A percentile compares a stretch with the other conserved stretches of the same genome.
These are phyloP conservation scores for Arthrobotrys sphaeroides DNA, from an alignment of 2,329 filamentous ascomycete species.

Conservation along the genomic window DNA sequence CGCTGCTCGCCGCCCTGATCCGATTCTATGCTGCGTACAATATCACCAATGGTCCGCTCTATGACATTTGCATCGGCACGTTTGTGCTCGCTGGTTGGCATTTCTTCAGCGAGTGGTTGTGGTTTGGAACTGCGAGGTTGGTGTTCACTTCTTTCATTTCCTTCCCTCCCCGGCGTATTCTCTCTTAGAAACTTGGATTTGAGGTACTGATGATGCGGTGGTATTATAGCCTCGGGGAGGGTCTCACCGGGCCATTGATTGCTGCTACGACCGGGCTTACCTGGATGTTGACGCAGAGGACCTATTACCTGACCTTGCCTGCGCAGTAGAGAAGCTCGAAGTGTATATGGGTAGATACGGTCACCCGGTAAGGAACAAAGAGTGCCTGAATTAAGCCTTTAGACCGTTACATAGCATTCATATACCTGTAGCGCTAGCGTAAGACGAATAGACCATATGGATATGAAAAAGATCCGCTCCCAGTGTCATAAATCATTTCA, in stretches of 20 bases:
- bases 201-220: neutral
- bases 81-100: constrained; percentile 80
- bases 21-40: constrained; percentile 86
- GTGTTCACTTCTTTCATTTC: too few relatives aligned
- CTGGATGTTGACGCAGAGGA: constrained; percentile 66
- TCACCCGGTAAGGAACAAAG: neutral
- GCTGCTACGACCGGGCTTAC: constrained; percentile 67
- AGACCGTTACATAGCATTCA: neutral
- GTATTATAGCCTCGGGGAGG: constrained; percentile 62
- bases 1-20: constrained; percentile 78
- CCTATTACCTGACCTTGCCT: constrained; percentile 32
- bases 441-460: neutral
- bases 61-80: constrained; percentile 82
- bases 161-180: too few relatives aligned
- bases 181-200: neutral
- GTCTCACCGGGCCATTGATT: constrained; percentile 69
- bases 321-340: constrained; percentile 10
- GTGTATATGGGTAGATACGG: neutral
- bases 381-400: neutral
- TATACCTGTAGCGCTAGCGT: neutral
- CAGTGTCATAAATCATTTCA: constrained; percentile 2
- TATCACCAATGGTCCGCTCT: constrained; percentile 75
- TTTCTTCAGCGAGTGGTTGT: constrained; percentile 81
- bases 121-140: constrained; percentile 79
- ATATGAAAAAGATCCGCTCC: neutral